Conservation (phyloP, 495 filamentous ascomycete genomes). For the Aspergillus steynii region DNA sequence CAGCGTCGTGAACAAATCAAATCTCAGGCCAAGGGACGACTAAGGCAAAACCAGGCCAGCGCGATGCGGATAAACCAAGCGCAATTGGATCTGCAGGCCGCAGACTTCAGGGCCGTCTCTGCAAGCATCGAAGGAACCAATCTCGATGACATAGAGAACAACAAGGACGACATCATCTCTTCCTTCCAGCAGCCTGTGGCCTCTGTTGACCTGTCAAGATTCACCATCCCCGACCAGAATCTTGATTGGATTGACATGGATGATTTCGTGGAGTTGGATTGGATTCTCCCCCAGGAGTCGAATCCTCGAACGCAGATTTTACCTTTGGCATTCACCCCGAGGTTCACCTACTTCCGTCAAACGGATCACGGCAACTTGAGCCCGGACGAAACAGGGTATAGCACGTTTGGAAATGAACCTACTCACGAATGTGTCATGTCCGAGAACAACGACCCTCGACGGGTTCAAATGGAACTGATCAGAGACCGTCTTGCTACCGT, state of each 20-base stretch:
- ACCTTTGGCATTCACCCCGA: slow-evolving; percentile 85
- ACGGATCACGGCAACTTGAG: slow-evolving; percentile 82
- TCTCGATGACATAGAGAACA: slow-evolving; percentile 67
- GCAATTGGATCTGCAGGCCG: slow-evolving; percentile 86
- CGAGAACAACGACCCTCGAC: slow-evolving; percentile 84
- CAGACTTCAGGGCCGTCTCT: slow-evolving; percentile 91
- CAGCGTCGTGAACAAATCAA: slow-evolving; percentile 90
- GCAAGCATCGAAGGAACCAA: slow-evolving; percentile 82
- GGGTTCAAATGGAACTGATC: slow-evolving; percentile 85
- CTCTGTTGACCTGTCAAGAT: slow-evolving; percentile 76
- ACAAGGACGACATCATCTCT: slow-evolving; percentile 56
- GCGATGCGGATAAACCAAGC: slow-evolving; percentile 95
- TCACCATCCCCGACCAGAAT: slow-evolving; percentile 93
- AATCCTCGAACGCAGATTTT: slow-evolving; percentile 93
- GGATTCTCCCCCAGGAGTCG: slow-evolving; percentile 86
- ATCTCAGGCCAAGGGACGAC: slow-evolving; percentile 69
- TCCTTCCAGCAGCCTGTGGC: slow-evolving; percentile 54
- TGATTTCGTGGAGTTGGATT: slow-evolving; percentile 96
- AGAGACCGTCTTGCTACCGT: slow-evolving; percentile 76
- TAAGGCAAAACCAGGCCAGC: slow-evolving; percentile 73
- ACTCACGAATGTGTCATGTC: slow-evolving; percentile 97
- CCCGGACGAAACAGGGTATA: slow-evolving; percentile 69
- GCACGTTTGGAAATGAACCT: slow-evolving; percentile 85
- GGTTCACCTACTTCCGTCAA: slow-evolving; percentile 95
- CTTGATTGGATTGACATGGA: slow-evolving; percentile 98